Base-by-base conservation (phyloP, 2,329 filamentous ascomycete genomes). In the Talaromyces sp. region DNA sequence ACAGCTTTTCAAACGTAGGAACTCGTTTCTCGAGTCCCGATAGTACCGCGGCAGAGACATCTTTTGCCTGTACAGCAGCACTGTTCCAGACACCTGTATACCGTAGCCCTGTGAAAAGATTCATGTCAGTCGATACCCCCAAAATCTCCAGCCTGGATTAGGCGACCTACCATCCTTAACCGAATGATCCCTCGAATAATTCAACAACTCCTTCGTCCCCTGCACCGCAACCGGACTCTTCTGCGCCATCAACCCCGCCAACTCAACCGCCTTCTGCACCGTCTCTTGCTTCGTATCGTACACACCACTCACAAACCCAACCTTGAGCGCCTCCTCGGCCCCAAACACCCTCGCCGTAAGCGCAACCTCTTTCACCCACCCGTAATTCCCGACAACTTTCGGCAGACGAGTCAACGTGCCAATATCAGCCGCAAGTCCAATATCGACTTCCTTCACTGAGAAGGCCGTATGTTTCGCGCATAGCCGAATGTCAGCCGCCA, bases 31-130 rank as follows among this genome's bases (percentile, higher is more conserved):
- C 84, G 68, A 97, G 76, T 8, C 90, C 91, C 45, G 91, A 91
- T 75, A 91, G 74, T 75, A 97, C 82, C 0, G 93, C 92, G 66
- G 84, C 81, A 73, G 86, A 80, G 51, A 97, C 85, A 81, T 98
- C 94, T 61, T 83, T 81, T 6, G 91, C 91, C 81, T 97, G 93
- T 71, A 97, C 75, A 73, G 91, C 91, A 2, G 88, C 90, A 71
- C 88, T 86, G 74, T 98, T 98, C 94, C 93, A 97, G 1, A 95
- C 84, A 11, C 87, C 85, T 3, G 93, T 96, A 77, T 97, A 97
- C 65, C 87, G 86, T 75, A 98, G 79, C 56, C 88, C 88, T 89
- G 68, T 13, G n/a, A 36, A 49, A 17, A 17, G n/a, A n/a, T 17
- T 19, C 13, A 43, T n/a, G 7, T 43, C 25, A 29, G 47, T 22